Evolutionary conservation across 2,329 filamentous ascomycete genomes (phyloP), one percentile per base, ranked within the genome.

Genomic region (Periconia digitata): DNA sequence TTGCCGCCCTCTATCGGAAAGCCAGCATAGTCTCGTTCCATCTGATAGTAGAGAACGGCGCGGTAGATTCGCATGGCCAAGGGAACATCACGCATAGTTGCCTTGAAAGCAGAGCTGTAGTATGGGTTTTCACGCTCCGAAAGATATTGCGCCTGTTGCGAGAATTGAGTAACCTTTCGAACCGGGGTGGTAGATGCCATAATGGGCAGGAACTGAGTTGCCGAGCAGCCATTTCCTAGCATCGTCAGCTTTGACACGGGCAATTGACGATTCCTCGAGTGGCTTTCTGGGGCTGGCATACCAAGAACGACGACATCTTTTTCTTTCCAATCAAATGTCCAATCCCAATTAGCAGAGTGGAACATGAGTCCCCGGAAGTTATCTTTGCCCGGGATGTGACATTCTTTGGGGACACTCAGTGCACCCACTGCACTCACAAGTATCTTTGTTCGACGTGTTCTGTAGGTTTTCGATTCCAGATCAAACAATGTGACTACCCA

Each of bases 61-160:
- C 75, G 71, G 53, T 76, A 76, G 6, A 74, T 43, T 7, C 73
- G 69, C 73, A 77, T 76, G 15, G 71, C 73, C 1, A 73, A 51
- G 0, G 76, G 76, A 3, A 78, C 60, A 47, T 75, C 75, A 27
- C 70, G 66, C 74, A 79, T 76, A 2, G 70, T 49, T n/a, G 62
- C 66, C 54, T 76, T 74, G 63, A 76, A 77, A 0, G 61, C 44
- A 0, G 60, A 16, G 0, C 70, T 66, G 51, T 78, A 79, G 40
- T 62, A 49, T 0, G 70, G 73, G 43, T 77, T 78, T 0, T 72
- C 68, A 10, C 76, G 69, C 40, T 76, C 73, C 2, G 72, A 66
- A 1, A 81, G 65, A 65, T 75, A 81, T 49, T 81, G 79, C 4
- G 78, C 65, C 60, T 79, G 77, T 8, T 76, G 73, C n/a, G 66